Base-by-base conservation (phyloP, 2,329 filamentous ascomycete species). In the Aspergillus piperis region DNA sequence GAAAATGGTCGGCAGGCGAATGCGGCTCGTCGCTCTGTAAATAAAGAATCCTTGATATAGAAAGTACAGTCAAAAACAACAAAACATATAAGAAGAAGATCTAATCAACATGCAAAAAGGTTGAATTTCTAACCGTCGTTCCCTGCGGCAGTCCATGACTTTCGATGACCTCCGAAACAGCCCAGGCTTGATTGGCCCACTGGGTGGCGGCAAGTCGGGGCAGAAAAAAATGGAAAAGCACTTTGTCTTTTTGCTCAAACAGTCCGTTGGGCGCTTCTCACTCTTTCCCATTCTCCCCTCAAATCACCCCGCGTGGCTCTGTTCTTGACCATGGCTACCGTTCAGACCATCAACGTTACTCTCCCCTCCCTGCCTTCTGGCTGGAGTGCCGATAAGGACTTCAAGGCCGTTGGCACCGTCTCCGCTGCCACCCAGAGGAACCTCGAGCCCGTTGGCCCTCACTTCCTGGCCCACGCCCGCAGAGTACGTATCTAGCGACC, bases 381-480 rank as follows among this genome's bases (percentile, higher is more conserved):
- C 69, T 98, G 94, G 93, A 83, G 86, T 56, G 77, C 74, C 64
- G 92, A 96, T 62, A 96, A 96, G 78, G 91, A 96, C 78, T 96
- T 98, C 86, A 95, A 95, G 82, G 80, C 90, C 60, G 77, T 96
- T 67, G 90, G 89, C 71, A 83, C 87, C 69, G 84, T 98, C 65
- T 93, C 90, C 64, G 80, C 85, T 65, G 87, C 92, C 41, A 90
- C 88, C 54, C 88, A 93, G 82, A 89, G 95, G 75, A 94, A 90
- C 75, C 88, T 99, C 72, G 95, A 98, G 83, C 93, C 95, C 57
- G 91, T 98, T 69, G 95, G 95, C 69, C 94, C 95, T 79, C 92
- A 97, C 83, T 99, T 97, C 84, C 88, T 99, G 67, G 95, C 95
- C 69, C 93, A 98, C 79, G 95, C 95, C 71, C 93, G 95, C 75